Evolutionary conservation across 1,139 yeast genomes (phyloP), one percentile per base, ranked within the genome.

Genomic region (Geotrichum candidum): DNA sequence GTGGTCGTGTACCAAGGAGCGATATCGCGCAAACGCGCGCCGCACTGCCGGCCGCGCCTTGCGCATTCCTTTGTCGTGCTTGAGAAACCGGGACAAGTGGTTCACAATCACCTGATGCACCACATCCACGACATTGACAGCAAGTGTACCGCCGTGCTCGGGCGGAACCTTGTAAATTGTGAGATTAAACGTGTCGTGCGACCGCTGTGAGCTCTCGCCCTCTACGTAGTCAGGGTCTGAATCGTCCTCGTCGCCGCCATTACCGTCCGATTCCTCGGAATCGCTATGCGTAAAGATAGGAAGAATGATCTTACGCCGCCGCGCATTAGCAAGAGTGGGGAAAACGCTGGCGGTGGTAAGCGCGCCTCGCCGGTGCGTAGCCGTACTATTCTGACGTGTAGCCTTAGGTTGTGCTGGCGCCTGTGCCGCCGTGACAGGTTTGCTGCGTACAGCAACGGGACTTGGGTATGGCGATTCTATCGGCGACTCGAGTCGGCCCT

Each of bases 101-200:
- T 54, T 48, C 3, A 56, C 57, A 29, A 51, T 52, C 2, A 64
- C 61, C 51, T 67, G 68, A 0, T 67, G 60, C 13, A 68, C 65
- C n/a, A 70, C 65, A 54, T 70, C 72, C n/a, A 68, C 62, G 2
- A 69, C 71, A 48, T 68, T 70, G 48, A 69, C 51, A 7, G 50
- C 46, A 0, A 57, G 31, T 2, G 60, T 58, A 7, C 63, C 63
- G 13, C 61, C 61, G 13, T 52, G 48, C 13, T 54, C 27, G 31
- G 59, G 56, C 41, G 63, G 61, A 11, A 59, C 46, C 38, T 61
- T 61, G 55, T 58, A 55, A 22, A 61, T 61, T 48, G 61, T 58
- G 31, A 61, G 57, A 23, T 38, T 54, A 50, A 41, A 60, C 18
- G 57, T 56, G 23, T 41, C 48, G 22, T 2, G 48, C 9, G 48